Conservation (phyloP, 176 grass and related monocot species). For the Carex scoparia region DNA sequence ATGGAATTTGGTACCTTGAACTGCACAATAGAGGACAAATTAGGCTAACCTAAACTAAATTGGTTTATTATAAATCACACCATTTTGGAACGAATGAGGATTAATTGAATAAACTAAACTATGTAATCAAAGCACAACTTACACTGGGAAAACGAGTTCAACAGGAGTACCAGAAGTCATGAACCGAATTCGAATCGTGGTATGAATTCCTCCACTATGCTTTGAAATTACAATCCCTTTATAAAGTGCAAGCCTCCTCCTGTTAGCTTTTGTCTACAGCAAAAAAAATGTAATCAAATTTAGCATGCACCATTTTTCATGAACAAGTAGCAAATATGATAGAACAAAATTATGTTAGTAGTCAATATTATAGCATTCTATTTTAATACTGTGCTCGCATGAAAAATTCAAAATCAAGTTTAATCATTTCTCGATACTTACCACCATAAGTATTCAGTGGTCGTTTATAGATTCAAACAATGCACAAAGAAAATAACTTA, state of each 20-base stretch:
- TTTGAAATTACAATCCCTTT: conserved; percentile 98
- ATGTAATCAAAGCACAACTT: conserved; percentile 35
- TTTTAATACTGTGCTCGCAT: conserved; percentile 4
- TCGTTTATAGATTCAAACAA: background rate
- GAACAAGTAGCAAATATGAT: background rate
- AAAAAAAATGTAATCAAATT: background rate
- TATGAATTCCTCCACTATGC: conserved; percentile 81
- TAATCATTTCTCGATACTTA: background rate
- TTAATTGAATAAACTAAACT: background rate
- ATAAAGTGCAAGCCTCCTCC: conserved; percentile 79
- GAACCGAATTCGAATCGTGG: conserved; percentile 85
- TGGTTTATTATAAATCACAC: background rate
- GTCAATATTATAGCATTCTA: background rate
- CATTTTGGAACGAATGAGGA: background rate
- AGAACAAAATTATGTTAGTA: background rate
- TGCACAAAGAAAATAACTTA: background rate
- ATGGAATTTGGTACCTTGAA: background rate
- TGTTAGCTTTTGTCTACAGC: conserved; percentile 78
- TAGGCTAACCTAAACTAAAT: background rate
- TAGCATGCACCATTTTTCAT: background rate
- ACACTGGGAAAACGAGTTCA: conserved; percentile 97
- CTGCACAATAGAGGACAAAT: background rate
- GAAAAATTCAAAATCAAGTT: conserved; percentile 6
- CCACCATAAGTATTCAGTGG: background rate
- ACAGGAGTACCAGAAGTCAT: conserved; percentile 93